A percentile compares a stretch with the other conserved stretches of the same genome.
These are phyloP conservation scores for Trametes cubensis DNA, from an alignment of 768 basidiomycete species.

Conservation along the genomic window DNA sequence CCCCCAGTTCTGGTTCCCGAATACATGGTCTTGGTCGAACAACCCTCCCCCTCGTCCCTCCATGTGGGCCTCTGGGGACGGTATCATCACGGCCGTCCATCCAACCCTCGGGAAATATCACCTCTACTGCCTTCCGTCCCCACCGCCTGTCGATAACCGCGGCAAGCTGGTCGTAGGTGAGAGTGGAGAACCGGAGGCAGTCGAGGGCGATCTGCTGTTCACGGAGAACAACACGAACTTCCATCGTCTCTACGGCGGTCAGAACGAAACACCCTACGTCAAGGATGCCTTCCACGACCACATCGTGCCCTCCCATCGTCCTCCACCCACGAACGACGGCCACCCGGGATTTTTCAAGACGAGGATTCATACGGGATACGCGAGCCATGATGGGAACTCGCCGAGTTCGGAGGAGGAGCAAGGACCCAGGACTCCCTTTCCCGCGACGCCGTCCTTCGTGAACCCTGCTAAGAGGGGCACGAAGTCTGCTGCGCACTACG, in stretches of 20 bases:
- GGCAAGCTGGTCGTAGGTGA: conserved; percentile 48
- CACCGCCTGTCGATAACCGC: conserved; percentile 80
- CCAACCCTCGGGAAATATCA: conserved; percentile 73
- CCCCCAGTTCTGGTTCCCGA: conserved; percentile 98
- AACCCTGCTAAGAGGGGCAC: conserved; percentile 89
- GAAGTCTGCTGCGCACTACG: conserved; percentile 91
- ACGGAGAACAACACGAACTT: conserved; percentile 99
- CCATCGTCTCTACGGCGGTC: conserved; percentile 83
- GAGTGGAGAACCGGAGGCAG: conserved; percentile 56
- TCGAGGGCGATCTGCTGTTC: conserved; percentile 87
- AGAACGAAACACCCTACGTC: conserved; percentile 80
- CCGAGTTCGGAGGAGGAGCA: conserved; percentile 43
- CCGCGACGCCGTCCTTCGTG: conserved; percentile 60
- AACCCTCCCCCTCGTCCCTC: conserved; percentile 68
- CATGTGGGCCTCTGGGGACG: conserved; percentile 57
- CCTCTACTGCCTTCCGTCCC: conserved; percentile 89
- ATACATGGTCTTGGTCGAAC: conserved; percentile 95
- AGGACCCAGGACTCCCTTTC: conserved; percentile 64
- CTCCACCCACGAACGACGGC: conserved; percentile 48
- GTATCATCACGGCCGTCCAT: conserved; percentile 73
- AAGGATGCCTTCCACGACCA: conserved; percentile 99
- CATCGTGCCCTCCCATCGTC: conserved; percentile 86
- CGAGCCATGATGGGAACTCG: conserved; percentile 26
- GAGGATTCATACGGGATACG: conserved; percentile 44
- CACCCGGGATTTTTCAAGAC: conserved; percentile 44